Percentiles rank a stretch among this genome's conserved stretches.
Conservation (phyloP, 257 asterid species). For the Primulina tabacum region DNA sequence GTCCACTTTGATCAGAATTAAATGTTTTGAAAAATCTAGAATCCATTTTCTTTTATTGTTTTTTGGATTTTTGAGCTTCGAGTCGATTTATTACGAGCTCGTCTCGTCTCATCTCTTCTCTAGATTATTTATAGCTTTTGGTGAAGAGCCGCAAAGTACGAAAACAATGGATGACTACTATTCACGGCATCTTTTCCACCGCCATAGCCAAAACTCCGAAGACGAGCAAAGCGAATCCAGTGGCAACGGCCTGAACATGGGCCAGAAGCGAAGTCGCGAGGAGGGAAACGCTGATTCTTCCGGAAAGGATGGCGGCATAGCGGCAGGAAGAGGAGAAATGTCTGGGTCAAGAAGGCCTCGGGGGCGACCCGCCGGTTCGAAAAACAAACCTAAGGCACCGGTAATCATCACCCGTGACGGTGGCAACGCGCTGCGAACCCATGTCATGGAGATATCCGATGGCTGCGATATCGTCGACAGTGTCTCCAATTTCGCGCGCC, state of each 20-base stretch:
- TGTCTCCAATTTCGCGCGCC: constrained; percentile 64
- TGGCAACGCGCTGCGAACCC: constrained; percentile 84
- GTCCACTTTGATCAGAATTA: constrained; percentile 33
- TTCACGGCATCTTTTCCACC: constrained; percentile 51
- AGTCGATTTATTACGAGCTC: background rate
- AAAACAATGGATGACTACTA: constrained; percentile 42
- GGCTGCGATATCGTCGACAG: constrained; percentile 80
- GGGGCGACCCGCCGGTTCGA: constrained; percentile 91
- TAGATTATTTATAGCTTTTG: background rate
- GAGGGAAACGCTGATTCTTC: constrained; percentile 33
- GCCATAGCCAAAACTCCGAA: constrained; percentile 43
- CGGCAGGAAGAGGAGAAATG: constrained; percentile 41
- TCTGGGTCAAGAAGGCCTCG: constrained; percentile 53
- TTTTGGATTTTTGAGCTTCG: background rate
- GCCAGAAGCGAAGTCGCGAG: constrained; percentile 46
- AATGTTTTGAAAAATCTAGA: constrained; percentile 28
- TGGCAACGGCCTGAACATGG: constrained; percentile 39
- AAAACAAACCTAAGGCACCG: constrained; percentile 83
- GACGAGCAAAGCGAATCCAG: constrained; percentile 73
- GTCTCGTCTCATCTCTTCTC: too few species aligned
- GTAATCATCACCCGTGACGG: constrained; percentile 83
- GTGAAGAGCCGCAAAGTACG: background rate
- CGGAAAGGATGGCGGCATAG: constrained; percentile 24
- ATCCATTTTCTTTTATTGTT: background rate
- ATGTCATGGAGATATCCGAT: constrained; percentile 82